Percentiles rank a stretch among this genome's conserved stretches.
These are phyloP conservation scores for Colletotrichum liaoningense DNA, from an alignment of 2,329 filamentous ascomycete genomes.

Conservation along the genomic window DNA sequence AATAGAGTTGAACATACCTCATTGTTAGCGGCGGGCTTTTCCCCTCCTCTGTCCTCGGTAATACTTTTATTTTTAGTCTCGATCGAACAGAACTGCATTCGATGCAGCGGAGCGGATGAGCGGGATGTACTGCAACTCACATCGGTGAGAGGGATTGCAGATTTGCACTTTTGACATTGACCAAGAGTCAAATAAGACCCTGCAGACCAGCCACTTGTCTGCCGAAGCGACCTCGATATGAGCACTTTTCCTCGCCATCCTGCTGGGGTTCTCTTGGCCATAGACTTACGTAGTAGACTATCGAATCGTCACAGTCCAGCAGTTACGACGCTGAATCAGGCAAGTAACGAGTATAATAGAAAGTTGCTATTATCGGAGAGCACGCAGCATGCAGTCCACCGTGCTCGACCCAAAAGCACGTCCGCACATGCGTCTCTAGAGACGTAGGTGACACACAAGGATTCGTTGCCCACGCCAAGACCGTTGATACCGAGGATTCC, in stretches of 20 bases:
- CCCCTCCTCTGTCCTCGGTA: neutral
- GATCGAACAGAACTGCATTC: constrained; percentile 16
- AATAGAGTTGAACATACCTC: constrained; percentile 32
- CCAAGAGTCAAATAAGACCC: constrained; percentile 8
- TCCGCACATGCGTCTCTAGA: constrained; percentile 17
- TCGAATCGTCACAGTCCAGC: neutral
- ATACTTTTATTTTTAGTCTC: constrained; percentile 28
- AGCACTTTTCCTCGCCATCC: constrained; percentile 5
- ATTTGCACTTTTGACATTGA: neutral
- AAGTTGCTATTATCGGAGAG: neutral
- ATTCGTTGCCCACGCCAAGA: constrained; percentile 5
- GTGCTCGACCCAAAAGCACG: constrained; percentile 14
- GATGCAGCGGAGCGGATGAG: constrained; percentile 19
- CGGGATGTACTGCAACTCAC: constrained; percentile 2
- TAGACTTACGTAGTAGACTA: neutral
- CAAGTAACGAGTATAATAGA: constrained; percentile 3
- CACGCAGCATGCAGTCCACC: neutral
- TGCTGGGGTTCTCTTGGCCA: neutral
- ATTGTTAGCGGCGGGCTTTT: neutral
- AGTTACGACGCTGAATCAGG: neutral
- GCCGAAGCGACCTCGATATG: constrained; percentile 1
- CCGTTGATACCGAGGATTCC: neutral
- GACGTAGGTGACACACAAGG: constrained; percentile 22
- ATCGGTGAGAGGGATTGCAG: neutral
- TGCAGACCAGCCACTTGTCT: constrained; percentile 4